Evolutionary conservation across 1,284 basidiomycete genomes (phyloP).

Genomic region (Sporisorium graminicola): DNA sequence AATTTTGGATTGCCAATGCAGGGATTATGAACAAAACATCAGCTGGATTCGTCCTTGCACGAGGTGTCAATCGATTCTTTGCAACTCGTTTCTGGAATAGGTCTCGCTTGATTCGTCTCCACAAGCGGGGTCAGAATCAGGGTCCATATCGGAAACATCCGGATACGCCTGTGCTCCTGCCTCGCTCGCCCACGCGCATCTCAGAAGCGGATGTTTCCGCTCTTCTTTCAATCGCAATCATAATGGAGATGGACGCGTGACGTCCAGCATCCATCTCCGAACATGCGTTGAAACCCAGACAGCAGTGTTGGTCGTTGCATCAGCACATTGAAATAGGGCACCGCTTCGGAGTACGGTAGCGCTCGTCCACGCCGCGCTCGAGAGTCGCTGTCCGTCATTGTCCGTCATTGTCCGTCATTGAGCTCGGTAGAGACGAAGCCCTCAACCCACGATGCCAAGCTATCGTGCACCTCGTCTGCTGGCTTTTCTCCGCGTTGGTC

Average conservation of each 20-base stretch:
- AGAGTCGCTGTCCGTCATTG: neutral
- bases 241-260: neutral
- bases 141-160: conserved; percentile 20
- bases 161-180: neutral
- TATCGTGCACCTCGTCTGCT: conserved; percentile 29
- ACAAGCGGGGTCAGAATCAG: conserved; percentile 16
- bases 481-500: conserved; percentile 25
- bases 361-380: no score
- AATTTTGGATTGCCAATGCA: no score
- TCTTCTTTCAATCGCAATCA: neutral
- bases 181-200: neutral
- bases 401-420: neutral
- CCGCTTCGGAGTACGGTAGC: no score
- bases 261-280: neutral
- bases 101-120: neutral
- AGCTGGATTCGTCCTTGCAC: neutral
- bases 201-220: conserved; percentile 13
- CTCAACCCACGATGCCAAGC: conserved; percentile 40
- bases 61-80: neutral
- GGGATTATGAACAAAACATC: neutral
- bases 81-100: neutral
- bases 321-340: neutral
- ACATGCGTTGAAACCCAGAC: neutral
- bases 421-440: conserved; percentile 28
- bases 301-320: neutral